Conservation (phyloP, 345 rosid species). For the Ricinus communis region DNA sequence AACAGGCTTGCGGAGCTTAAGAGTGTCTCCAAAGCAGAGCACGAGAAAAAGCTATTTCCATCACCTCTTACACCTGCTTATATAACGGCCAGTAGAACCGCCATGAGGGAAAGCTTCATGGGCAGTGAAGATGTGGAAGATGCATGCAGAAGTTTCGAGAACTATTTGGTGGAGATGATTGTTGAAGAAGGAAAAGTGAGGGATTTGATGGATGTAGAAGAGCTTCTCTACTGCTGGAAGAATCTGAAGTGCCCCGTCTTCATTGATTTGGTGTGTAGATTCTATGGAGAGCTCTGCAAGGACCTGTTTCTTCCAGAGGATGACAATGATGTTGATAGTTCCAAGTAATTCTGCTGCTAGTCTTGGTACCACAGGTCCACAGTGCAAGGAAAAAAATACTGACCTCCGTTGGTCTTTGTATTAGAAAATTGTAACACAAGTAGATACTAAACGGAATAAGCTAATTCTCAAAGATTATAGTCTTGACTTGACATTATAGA, state of each 20-base stretch:
- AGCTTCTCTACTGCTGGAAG: conserved; percentile 84
- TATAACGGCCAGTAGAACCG: conserved; percentile 16
- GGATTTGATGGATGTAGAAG: conserved; percentile 78
- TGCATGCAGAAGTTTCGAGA: conserved; percentile 83
- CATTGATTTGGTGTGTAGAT: conserved; percentile 63
- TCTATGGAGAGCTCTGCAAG: conserved; percentile 84
- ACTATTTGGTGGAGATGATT: conserved; percentile 76
- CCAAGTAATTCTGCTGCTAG: conserved; percentile 3
- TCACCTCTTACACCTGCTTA: conserved; percentile 58
- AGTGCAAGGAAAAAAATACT: too few relatives aligned
- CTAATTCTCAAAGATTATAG: too few relatives aligned
- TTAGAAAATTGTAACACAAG: too few relatives aligned
- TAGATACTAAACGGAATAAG: too few relatives aligned
- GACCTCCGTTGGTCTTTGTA: too few relatives aligned
- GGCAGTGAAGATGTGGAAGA: conserved; percentile 52
- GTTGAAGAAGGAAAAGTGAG: conserved; percentile 74
- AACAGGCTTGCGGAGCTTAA: conserved; percentile 32
- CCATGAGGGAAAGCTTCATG: conserved; percentile 22
- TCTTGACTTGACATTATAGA: too few relatives aligned
- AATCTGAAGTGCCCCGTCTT: conserved; percentile 76
- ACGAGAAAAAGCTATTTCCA: conserved; percentile 35
- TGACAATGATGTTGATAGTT: background rate
- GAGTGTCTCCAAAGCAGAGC: conserved; percentile 29
- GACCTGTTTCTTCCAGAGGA: conserved; percentile 43
- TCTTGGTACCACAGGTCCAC: background rate